Conservation (phyloP, 1,139 yeast species). For the Nakaseomyces uthaithaninus region DNA sequence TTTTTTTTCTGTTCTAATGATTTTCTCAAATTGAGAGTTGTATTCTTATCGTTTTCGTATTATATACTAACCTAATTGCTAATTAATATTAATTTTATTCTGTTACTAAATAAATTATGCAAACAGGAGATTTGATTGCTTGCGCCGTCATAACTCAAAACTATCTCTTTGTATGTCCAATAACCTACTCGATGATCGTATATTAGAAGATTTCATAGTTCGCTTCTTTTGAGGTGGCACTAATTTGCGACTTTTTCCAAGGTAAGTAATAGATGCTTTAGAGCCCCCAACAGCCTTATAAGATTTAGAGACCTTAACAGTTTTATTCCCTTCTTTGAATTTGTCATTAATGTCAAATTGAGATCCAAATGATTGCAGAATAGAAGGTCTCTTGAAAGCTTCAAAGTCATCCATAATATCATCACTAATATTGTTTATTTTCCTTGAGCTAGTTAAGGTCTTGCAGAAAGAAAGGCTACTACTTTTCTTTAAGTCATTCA, state of each 20-base stretch:
- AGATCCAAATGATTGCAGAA: slow-evolving; percentile 42
- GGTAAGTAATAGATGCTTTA: slow-evolving; percentile 51
- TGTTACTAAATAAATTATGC: neutral
- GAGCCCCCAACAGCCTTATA: slow-evolving; percentile 52
- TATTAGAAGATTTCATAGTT: slow-evolving; percentile 2
- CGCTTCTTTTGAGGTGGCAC: slow-evolving; percentile 23
- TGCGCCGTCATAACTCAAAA: neutral
- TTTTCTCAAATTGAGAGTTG: slow-evolving; percentile 1
- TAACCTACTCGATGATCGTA: neutral
- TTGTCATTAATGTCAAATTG: slow-evolving; percentile 35
- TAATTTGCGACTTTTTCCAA: slow-evolving; percentile 35
- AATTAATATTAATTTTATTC: no score
- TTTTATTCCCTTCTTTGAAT: slow-evolving; percentile 40
- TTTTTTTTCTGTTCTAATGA: neutral
- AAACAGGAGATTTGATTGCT: neutral
- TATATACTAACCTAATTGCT: neutral
- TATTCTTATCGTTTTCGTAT: neutral
- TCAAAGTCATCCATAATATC: slow-evolving; percentile 17
- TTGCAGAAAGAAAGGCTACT: slow-evolving; percentile 10
- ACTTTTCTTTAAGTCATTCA: slow-evolving; percentile 16
- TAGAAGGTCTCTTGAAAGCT: slow-evolving; percentile 41
- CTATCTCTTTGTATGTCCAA: slow-evolving; percentile 3
- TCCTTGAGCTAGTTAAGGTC: slow-evolving; percentile 12
- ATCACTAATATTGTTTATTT: neutral
- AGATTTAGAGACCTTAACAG: slow-evolving; percentile 50